Conservation (phyloP, 2,329 filamentous ascomycete genomes). For the Botryotinia calthae region DNA sequence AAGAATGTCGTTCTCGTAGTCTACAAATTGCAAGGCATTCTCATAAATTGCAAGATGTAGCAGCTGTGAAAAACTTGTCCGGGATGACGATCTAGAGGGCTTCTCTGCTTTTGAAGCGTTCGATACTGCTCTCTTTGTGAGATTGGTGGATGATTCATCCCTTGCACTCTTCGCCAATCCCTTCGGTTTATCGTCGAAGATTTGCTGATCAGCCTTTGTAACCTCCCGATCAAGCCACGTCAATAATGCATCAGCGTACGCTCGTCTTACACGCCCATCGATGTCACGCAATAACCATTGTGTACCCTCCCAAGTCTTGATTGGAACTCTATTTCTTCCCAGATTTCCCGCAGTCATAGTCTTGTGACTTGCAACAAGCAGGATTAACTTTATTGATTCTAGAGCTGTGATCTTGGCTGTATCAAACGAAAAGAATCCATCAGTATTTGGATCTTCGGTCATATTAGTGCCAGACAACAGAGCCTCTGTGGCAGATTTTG, state of each 20-base stretch:
- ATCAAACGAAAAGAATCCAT: constrained; percentile 61
- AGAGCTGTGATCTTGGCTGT: constrained; percentile 66
- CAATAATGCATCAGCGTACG: constrained; percentile 79
- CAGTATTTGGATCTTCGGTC: constrained; percentile 51
- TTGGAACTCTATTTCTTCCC: constrained; percentile 69
- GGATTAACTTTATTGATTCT: constrained; percentile 75
- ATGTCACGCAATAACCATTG: constrained; percentile 86
- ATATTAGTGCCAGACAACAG: constrained; percentile 48
- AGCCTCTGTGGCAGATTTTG: constrained; percentile 46
- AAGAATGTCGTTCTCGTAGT: constrained; percentile 71
- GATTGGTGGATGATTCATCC: constrained; percentile 34
- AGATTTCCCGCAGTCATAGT: constrained; percentile 61
- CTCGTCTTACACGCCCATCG: constrained; percentile 73
- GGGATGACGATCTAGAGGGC: constrained; percentile 23
- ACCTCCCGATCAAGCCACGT: constrained; percentile 86
- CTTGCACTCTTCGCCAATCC: constrained; percentile 40
- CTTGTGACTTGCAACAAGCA: constrained; percentile 74
- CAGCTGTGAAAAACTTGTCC: constrained; percentile 67
- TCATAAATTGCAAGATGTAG: constrained; percentile 90
- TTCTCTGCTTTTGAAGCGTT: constrained; percentile 54
- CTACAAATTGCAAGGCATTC: constrained; percentile 70
- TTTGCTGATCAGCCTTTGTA: constrained; percentile 60
- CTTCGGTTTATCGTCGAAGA: constrained; percentile 54
- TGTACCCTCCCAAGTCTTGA: constrained; percentile 92
- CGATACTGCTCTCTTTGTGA: constrained; percentile 61